Percentiles rank a stretch among this genome's conserved stretches.
These are phyloP conservation scores for Hypoxylon sp. DNA, from an alignment of 2,329 filamentous ascomycete species.

Conservation along the genomic window DNA sequence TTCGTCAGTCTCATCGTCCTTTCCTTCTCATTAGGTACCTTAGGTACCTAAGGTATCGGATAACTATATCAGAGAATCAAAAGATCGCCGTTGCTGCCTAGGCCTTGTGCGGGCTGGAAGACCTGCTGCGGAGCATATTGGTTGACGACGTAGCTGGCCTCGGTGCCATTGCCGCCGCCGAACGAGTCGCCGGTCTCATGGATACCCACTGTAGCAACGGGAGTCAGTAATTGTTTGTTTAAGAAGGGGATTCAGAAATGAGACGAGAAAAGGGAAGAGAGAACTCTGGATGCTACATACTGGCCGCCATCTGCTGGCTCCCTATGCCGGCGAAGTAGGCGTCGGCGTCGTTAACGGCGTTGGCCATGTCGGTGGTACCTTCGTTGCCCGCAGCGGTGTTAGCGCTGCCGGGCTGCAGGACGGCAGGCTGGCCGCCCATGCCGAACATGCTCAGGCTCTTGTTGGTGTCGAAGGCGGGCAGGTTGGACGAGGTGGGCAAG, in stretches of 20 bases:
- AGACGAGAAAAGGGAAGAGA: too few species aligned
- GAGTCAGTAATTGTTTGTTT: too few species aligned
- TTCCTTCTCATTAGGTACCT: conserved; percentile 3
- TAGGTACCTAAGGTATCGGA: too few species aligned
- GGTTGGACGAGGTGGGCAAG: conserved; percentile 67
- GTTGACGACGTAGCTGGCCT: conserved; percentile 78
- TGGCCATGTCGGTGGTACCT: conserved; percentile 66
- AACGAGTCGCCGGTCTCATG: conserved; percentile 73
- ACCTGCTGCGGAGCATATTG: conserved; percentile 83
- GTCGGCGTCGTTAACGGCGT: conserved; percentile 86
- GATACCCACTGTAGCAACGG: too few species aligned
- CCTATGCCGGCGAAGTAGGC: conserved; percentile 88
- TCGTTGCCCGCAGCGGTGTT: conserved; percentile 31
- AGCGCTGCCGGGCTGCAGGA: conserved; percentile 57
- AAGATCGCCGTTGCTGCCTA: conserved; percentile 76
- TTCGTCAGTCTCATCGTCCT: neutral
- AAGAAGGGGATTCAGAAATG: too few species aligned
- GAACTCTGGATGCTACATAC: too few species aligned
- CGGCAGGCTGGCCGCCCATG: conserved; percentile 63
- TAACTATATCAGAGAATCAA: too few species aligned
- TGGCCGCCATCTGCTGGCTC: conserved; percentile 76
- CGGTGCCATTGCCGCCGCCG: conserved; percentile 69
- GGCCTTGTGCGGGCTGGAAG: conserved; percentile 75
- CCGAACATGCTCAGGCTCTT: conserved; percentile 72
- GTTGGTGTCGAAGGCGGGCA: conserved; percentile 62